These are phyloP conservation scores for Cystobasidium tubakii DNA, from an alignment of 768 basidiomycete genomes.

Conservation along the genomic window DNA sequence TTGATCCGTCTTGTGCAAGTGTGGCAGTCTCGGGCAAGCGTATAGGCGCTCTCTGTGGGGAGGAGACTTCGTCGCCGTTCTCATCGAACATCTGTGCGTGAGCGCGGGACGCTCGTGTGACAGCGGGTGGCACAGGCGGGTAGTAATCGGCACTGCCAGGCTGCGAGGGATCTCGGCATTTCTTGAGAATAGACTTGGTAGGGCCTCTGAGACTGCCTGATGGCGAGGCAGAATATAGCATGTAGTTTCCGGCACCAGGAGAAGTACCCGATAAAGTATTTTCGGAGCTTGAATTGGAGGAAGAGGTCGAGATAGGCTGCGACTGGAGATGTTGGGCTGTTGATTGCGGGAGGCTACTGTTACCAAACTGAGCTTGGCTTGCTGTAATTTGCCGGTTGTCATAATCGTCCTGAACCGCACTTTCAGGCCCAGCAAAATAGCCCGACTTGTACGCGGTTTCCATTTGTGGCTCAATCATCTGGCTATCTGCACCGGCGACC, in stretches of 20 bases:
- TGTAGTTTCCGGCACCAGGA: not conserved
- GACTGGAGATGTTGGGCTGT: not conserved
- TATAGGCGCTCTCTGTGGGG: not conserved
- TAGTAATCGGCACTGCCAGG: slow-evolving; percentile 29
- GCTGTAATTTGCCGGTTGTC: not conserved
- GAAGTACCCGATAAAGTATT: not conserved
- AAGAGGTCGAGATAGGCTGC: not conserved
- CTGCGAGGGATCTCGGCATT: slow-evolving; percentile 1
- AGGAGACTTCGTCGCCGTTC: slow-evolving; percentile 13
- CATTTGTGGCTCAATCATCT: not conserved
- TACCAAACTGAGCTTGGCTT: slow-evolving; percentile 18
- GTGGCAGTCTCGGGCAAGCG: not conserved
- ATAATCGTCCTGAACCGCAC: slow-evolving; percentile 6
- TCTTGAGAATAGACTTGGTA: slow-evolving; percentile 32
- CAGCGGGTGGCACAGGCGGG: slow-evolving; percentile 28
- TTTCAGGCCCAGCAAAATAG: slow-evolving; percentile 26
- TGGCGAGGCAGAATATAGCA: slow-evolving; percentile 13
- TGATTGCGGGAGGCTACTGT: not conserved
- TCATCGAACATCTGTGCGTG: slow-evolving; percentile 31
- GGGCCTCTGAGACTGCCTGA: not conserved
- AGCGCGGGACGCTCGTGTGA: slow-evolving; percentile 14
- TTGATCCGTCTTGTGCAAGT: slow-evolving; percentile 7
- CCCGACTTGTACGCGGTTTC: not conserved
- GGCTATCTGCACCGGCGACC: not conserved
- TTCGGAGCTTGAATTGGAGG: not conserved